Conservation (phyloP, 129 eudicot species). For the Artemisia annua region DNA sequence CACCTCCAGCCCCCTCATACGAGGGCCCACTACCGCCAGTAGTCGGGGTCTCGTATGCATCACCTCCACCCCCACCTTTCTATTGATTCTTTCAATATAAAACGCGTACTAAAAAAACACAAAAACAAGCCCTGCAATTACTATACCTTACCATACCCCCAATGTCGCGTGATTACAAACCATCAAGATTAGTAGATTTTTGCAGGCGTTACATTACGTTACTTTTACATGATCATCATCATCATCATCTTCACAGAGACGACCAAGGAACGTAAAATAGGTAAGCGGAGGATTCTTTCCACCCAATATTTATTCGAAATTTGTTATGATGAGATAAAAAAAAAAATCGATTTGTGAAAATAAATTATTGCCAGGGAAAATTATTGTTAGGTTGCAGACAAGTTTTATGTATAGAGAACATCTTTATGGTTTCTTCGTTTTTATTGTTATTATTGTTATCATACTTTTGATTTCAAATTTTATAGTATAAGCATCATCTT, state of each 20-base stretch:
- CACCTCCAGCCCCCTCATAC: constrained; percentile 56
- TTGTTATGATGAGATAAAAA: constrained; percentile 37
- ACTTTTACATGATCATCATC: constrained; percentile 23
- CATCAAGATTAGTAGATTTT: constrained; percentile 21
- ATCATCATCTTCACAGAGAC: neutral
- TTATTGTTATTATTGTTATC: constrained; percentile 51
- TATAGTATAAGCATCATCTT: constrained; percentile 53
- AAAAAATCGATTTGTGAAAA: constrained; percentile 65
- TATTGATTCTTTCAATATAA: constrained; percentile 73
- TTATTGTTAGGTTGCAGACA: constrained; percentile 51
- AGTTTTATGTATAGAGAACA: constrained; percentile 59
- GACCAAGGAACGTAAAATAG: constrained; percentile 27
- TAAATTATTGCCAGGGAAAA: constrained; percentile 56
- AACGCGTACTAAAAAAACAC: constrained; percentile 24
- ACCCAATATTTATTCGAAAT: constrained; percentile 53
- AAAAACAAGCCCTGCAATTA: constrained; percentile 33
- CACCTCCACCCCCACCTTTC: constrained; percentile 93
- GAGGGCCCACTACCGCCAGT: constrained; percentile 77
- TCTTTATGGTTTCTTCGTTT: constrained; percentile 36
- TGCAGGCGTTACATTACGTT: constrained; percentile 23
- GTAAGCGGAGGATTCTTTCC: constrained; percentile 50
- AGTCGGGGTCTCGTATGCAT: constrained; percentile 60
- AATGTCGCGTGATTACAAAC: constrained; percentile 35
- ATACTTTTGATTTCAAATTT: constrained; percentile 48
- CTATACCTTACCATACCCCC: constrained; percentile 5